Conservation (phyloP, 2,329 filamentous ascomycete genomes). For the Colletotrichum sp. region DNA sequence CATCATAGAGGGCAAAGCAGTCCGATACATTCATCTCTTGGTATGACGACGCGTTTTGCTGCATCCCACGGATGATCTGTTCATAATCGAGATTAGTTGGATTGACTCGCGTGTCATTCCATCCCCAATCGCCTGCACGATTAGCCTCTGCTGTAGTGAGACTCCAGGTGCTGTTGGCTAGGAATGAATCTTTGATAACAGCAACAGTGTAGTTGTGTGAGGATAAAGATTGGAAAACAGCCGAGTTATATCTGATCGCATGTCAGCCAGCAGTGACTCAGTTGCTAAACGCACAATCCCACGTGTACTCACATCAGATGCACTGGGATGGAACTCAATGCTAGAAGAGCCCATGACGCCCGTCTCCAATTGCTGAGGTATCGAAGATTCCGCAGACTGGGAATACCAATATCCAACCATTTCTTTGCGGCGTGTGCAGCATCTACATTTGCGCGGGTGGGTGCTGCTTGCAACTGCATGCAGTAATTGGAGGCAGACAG, state of each 20-base stretch:
- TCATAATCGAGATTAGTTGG: background rate
- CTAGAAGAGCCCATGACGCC: background rate
- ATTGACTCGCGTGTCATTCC: background rate
- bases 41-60: background rate
- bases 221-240: background rate
- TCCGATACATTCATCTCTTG: background rate
- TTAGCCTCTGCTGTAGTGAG: background rate
- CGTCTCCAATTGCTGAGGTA: background rate
- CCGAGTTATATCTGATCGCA: background rate
- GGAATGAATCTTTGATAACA: background rate
- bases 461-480: conserved; percentile 34
- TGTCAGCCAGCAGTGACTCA: background rate
- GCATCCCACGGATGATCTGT: background rate
- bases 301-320: background rate
- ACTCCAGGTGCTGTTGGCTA: background rate
- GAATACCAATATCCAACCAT: conserved; percentile 51
- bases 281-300: background rate
- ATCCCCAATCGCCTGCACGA: background rate
- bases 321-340: background rate
- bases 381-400: background rate
- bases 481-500: conserved; percentile 35
- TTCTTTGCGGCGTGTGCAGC: conserved; percentile 43
- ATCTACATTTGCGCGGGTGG: conserved; percentile 31
- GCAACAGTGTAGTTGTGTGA: conserved; percentile 1
- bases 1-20: background rate